Conservation (phyloP, 1,284 basidiomycete species). For the Chiua sp. region DNA sequence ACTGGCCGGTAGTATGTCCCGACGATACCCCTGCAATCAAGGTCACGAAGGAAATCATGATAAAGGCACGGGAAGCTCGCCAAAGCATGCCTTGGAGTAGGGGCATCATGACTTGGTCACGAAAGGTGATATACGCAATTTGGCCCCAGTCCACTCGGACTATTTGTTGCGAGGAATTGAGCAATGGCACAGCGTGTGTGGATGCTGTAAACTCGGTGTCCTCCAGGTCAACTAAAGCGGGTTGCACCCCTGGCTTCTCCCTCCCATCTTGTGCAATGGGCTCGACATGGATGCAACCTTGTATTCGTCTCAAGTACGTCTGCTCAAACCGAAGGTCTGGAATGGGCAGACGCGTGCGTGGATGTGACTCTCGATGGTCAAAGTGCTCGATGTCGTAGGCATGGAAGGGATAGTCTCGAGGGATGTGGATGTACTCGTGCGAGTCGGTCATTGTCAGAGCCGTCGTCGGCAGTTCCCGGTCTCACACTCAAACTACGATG, state of each 20-base stretch:
- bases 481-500: conserved; percentile 17
- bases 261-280: conserved; percentile 28
- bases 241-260: conserved; percentile 35
- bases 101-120: conserved; percentile 73
- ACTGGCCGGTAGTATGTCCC: conserved; percentile 41
- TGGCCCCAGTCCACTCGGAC: conserved; percentile 62
- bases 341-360: conserved; percentile 49
- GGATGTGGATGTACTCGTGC: conserved; percentile 20
- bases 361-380: background rate
- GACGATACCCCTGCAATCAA: conserved; percentile 37
- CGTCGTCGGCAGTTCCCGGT: conserved; percentile 24
- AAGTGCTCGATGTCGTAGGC: conserved; percentile 19
- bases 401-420: conserved; percentile 22
- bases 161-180: conserved; percentile 37
- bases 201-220: conserved; percentile 19
- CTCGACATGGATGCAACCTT: conserved; percentile 54
- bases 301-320: conserved; percentile 65
- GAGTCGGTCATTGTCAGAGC: conserved; percentile 30
- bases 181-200: conserved; percentile 26
- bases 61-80: conserved; percentile 40
- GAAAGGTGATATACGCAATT: conserved; percentile 64
- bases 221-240: conserved; percentile 13
- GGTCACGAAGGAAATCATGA: conserved; percentile 5
- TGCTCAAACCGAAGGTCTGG: conserved; percentile 79
- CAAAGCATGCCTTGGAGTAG: conserved; percentile 74